Evolutionary conservation across 805 yeast species (phyloP), one percentile per base, ranked within the genome.

Genomic region (Candida ipomoeae): DNA sequence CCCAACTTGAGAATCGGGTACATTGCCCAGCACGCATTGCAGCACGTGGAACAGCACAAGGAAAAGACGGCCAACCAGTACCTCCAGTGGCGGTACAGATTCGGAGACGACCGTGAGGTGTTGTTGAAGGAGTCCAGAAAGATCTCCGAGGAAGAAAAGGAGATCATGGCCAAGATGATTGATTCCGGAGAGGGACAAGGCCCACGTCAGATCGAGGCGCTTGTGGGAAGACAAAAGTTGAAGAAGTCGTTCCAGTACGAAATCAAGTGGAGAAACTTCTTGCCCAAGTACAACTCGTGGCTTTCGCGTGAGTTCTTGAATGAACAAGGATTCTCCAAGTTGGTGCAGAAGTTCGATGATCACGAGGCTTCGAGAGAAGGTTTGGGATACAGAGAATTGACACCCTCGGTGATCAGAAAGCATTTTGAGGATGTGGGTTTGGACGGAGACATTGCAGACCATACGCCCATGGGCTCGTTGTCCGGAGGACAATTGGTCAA

Each of bases 401-500:
- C 83, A 31, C 98, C 98, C 46, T 80, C 87, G 48, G 97, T 90
- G 18, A 92, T 92, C 59, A 83, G 98, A 67, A 87, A 92, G 77
- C 99, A 92, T 70, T 92, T 92, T 58, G 98, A 92, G 71, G 98
- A 84, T 63, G 96, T 92, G 62, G 99, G 99, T 53, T 79, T 92
- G 59, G 99, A 94, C 63, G 95, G 97, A 60, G 99, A 92, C 64
- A 91, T 92, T 73, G 98, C 98, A 36, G 97, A 94, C 70, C 98
- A 92, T 70, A 92, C 97, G 17, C 97, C 97, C 48, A 76, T 92
- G 81, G 97, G 98, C 21, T 89, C 96, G 6, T 78, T 92, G 56
- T 90, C 97, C 23, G 99, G 99, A 68, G 99, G 99, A 63, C 99
- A 92, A 75, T 80, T 92, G 67, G 99, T 92, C 54, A 92, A 92